phyloP scores from a whole-genome alignment of 768 basidiomycete genomes.

The Suillus ampliporus region DNA sequence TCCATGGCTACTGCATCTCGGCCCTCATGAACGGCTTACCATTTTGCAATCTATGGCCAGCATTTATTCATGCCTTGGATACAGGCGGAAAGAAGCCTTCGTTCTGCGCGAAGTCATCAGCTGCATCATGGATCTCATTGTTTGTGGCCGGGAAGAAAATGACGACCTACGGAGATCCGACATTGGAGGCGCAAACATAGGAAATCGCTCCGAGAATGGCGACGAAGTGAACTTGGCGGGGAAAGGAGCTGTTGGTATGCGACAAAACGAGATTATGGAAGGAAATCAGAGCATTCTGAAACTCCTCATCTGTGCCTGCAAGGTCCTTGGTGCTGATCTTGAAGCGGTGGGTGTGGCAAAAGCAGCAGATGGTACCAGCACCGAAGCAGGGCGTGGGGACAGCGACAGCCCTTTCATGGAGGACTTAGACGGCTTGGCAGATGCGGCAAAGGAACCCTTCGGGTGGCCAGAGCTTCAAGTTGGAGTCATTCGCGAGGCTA shows the following conservation, averaged over 20 bases:
- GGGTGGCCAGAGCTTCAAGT: constrained; percentile 98
- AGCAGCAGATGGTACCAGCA: constrained; percentile 15
- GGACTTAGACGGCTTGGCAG: constrained; percentile 44
- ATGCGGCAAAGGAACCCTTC: constrained; percentile 54
- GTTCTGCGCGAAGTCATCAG: constrained; percentile 86
- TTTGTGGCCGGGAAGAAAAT: constrained; percentile 83
- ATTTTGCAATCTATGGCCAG: constrained; percentile 74
- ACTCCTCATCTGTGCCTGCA: constrained; percentile 76
- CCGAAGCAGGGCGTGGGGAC: constrained; percentile 24
- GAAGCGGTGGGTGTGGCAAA: constrained; percentile 65
- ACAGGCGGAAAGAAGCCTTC: constrained; percentile 87
- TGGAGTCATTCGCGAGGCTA: constrained; percentile 90
- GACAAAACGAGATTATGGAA: constrained; percentile 72
- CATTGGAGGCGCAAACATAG: constrained; percentile 47
- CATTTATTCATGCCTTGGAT: constrained; percentile 81
- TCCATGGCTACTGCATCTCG: constrained; percentile 85
- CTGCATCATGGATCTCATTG: constrained; percentile 82
- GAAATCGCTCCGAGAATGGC: constrained; percentile 48
- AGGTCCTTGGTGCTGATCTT: constrained; percentile 81
- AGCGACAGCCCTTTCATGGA: constrained; percentile 20
- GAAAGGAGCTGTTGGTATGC: constrained; percentile 67
- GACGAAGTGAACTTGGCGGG: constrained; percentile 27
- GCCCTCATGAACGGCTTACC: constrained; percentile 73
- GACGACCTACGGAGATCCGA: constrained; percentile 49
- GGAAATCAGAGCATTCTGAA: constrained; percentile 85